Percentiles rank a stretch among this genome's conserved stretches.
Evolutionary conservation across 345 rosid species (phyloP).

Genomic region (Dipteronia sinensis): DNA sequence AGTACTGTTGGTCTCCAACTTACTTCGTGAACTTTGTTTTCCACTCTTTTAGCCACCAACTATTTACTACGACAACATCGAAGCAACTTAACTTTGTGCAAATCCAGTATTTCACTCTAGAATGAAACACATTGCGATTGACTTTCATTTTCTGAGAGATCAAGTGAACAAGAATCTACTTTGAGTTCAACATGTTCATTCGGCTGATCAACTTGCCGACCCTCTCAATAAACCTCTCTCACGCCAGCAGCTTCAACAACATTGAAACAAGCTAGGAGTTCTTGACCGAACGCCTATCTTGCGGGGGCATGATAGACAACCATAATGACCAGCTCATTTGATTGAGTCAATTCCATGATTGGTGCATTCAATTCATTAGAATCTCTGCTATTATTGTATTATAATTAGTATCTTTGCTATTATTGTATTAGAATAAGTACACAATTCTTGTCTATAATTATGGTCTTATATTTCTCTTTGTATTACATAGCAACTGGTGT

Average conservation of each 20-base stretch:
- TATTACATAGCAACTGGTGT: no score
- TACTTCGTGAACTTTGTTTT: not conserved
- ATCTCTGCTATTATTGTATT: no score
- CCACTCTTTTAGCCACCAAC: not conserved
- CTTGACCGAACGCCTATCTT: no score
- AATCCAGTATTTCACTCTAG: not conserved
- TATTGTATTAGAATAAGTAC: no score
- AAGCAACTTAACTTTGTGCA: not conserved
- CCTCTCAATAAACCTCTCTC: not conserved
- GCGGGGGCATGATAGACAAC: no score
- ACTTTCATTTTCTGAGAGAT: not conserved
- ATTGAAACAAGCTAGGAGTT: no score
- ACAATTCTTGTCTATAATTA: no score
- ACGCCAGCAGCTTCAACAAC: not conserved
- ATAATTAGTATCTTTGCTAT: no score
- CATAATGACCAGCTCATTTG: no score
- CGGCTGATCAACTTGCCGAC: not conserved
- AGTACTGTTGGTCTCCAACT: not conserved
- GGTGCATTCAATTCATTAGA: no score
- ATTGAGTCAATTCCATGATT: no score
- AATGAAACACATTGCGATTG: not conserved
- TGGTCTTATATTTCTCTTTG: no score
- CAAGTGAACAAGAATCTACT: not conserved
- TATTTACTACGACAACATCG: not conserved
- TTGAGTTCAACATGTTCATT: not conserved